These are phyloP conservation scores for Aspergillus homomorphus DNA, from an alignment of 495 filamentous ascomycete species.

Conservation along the genomic window DNA sequence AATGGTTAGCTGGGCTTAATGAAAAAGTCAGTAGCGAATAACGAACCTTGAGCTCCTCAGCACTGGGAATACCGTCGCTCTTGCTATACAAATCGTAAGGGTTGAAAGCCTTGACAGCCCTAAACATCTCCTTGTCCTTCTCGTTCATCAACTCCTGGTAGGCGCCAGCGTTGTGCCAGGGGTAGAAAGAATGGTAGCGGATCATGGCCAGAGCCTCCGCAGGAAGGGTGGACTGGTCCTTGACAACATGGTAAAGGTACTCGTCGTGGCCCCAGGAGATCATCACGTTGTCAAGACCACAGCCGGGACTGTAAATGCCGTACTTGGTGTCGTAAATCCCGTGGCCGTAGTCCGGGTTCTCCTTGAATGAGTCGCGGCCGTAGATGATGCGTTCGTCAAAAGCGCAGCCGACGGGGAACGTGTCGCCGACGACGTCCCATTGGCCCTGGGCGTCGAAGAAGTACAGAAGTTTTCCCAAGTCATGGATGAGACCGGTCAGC, in stretches of 20 bases:
- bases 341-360: slow-evolving; percentile 67
- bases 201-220: slow-evolving; percentile 85
- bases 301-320: slow-evolving; percentile 75
- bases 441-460: slow-evolving; percentile 80
- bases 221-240: slow-evolving; percentile 73
- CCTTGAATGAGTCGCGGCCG: slow-evolving; percentile 62
- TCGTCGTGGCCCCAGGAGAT: slow-evolving; percentile 92
- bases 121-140: slow-evolving; percentile 72
- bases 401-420: slow-evolving; percentile 83
- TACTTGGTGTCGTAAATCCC: slow-evolving; percentile 65
- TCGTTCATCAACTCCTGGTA: slow-evolving; percentile 79
- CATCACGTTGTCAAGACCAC: slow-evolving; percentile 81
- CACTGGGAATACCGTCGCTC: slow-evolving; percentile 73
- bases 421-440: slow-evolving; percentile 92
- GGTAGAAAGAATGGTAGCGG: slow-evolving; percentile 85
- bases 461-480: slow-evolving; percentile 83
- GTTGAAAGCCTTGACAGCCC: slow-evolving; percentile 81
- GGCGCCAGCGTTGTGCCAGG: slow-evolving; percentile 78
- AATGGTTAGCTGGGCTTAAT: neutral
- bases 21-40: neutral
- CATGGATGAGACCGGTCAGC: slow-evolving; percentile 82
- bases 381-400: slow-evolving; percentile 79
- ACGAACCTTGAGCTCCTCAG: slow-evolving; percentile 66
- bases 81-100: slow-evolving; percentile 92
- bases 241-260: slow-evolving; percentile 81